Conservation (phyloP, 225 moss, liverwort and hornwort genomes). For the Marchantia paleacea region DNA sequence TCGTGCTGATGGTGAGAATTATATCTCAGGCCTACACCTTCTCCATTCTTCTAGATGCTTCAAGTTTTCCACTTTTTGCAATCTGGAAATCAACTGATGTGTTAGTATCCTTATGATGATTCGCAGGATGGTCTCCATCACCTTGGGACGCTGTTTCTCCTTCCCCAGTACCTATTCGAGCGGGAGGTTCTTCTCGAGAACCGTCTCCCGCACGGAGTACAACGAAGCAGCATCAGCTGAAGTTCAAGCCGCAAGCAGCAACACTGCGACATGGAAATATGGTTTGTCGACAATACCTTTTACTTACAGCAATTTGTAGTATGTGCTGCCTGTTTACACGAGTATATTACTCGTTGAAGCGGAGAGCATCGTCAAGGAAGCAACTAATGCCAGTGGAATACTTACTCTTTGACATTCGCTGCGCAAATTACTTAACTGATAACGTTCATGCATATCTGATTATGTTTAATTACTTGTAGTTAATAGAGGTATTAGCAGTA, state of each 20-base stretch:
- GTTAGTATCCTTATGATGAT: background rate
- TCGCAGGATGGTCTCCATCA: slow-evolving; percentile 73
- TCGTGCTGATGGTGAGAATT: slow-evolving; percentile 36
- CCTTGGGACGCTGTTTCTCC: slow-evolving; percentile 92
- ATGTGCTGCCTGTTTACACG: too few relatives aligned
- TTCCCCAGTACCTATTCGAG: slow-evolving; percentile 86
- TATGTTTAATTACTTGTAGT: background rate
- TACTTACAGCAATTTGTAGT: too few relatives aligned
- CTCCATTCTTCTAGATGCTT: background rate
- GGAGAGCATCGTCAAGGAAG: background rate
- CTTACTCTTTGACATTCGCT: background rate
- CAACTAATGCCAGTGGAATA: background rate
- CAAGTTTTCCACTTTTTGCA: background rate
- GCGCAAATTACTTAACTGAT: background rate
- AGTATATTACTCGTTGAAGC: too few relatives aligned
- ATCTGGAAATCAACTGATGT: background rate
- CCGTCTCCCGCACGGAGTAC: slow-evolving; percentile 51
- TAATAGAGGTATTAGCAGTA: background rate
- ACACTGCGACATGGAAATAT: slow-evolving; percentile 42
- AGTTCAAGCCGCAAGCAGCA: slow-evolving; percentile 67
- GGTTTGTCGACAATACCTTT: slow-evolving; percentile 30
- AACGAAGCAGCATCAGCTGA: slow-evolving; percentile 62
- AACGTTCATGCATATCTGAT: background rate
- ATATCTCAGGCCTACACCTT: background rate
- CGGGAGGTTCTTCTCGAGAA: slow-evolving; percentile 60